Evolutionary conservation across 2,329 filamentous ascomycete genomes (phyloP), one percentile per base, ranked within the genome.

Genomic region (Didymella keratinophila): DNA sequence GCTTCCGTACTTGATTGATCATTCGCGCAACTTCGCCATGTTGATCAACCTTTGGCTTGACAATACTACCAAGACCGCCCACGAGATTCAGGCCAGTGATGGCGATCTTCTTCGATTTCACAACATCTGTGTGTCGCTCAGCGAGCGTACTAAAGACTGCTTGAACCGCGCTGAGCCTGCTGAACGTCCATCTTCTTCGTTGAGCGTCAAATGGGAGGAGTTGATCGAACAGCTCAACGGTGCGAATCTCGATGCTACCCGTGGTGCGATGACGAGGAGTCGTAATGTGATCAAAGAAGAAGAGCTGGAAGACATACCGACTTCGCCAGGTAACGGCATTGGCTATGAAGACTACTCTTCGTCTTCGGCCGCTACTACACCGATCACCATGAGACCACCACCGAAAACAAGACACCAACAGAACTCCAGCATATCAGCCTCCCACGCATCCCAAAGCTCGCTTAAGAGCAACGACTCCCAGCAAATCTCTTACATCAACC

Each of bases 1-100:
- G 44, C 82, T 99, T 14, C 95, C 95, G 0, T 97, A 96, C 73
- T 84, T 99, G 4, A 91, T 99, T 61, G 95, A 99, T 67, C 89
- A 93, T 62, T 87, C 93, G 8, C 87, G 92, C 61, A 93, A 91
- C 67, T 93, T 93, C 68, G 92, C 95, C 0, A 88, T 89, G 36
- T 79, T 99, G 18, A 89, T 96, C 21, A 90, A 90, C 69, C 80
- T 95, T 12, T 96, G 91, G 91, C 83, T 90, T 0, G 89, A 92
- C 47, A 78, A 82, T 47, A 78, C 77, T 1, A 57, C 68, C 34
- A 72, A 75, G 44, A 71, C 64, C 21, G 70, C 76, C 4, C 71
- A 71, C 27, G 78, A 78, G 47, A 75, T 80, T 11, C 65, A 77
- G 52, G 61, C 71, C 0, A 66, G 74, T 0, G 79, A 81, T 30